A percentile compares a stretch with the other conserved stretches of the same genome.
Conservation (phyloP, 1,139 yeast genomes). For the Blastobotrys serpentis region DNA sequence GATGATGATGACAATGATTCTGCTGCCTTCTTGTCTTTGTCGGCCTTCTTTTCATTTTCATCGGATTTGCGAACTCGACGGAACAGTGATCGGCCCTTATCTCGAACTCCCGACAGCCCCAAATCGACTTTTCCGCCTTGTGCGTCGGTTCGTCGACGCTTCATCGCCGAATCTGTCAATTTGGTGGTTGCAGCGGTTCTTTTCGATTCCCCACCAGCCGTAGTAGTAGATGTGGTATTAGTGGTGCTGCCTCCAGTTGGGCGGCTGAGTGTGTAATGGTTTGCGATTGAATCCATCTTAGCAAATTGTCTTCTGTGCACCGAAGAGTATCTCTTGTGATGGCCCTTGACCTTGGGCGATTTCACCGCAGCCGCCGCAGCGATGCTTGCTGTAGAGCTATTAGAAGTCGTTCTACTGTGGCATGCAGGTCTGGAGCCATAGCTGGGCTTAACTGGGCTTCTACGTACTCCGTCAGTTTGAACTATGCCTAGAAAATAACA, state of each 20-base stretch:
- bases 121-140: slow-evolving; percentile 19
- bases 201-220: background rate
- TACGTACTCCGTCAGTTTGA: background rate
- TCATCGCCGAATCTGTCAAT: slow-evolving; percentile 14
- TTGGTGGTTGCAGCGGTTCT: background rate
- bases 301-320: slow-evolving; percentile 34
- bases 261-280: slow-evolving; percentile 27
- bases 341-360: slow-evolving; percentile 18
- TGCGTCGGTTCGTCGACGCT: slow-evolving; percentile 21
- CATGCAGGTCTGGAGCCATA: background rate
- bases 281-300: slow-evolving; percentile 32
- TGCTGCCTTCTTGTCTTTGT: no score
- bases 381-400: slow-evolving; percentile 10
- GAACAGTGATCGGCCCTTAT: slow-evolving; percentile 12
- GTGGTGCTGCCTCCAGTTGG: slow-evolving; percentile 6
- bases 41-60: no score
- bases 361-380: slow-evolving; percentile 23
- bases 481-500: slow-evolving; percentile 6
- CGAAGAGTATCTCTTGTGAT: slow-evolving; percentile 31
- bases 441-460: background rate
- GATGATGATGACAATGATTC: no score
- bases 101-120: slow-evolving; percentile 9
- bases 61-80: slow-evolving; percentile 10
- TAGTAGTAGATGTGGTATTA: background rate
- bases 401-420: background rate